A percentile compares a stretch with the other conserved stretches of the same genome.
Evolutionary conservation across 257 asterid species (phyloP).

Genomic region (Oldenlandia corymbosa): DNA sequence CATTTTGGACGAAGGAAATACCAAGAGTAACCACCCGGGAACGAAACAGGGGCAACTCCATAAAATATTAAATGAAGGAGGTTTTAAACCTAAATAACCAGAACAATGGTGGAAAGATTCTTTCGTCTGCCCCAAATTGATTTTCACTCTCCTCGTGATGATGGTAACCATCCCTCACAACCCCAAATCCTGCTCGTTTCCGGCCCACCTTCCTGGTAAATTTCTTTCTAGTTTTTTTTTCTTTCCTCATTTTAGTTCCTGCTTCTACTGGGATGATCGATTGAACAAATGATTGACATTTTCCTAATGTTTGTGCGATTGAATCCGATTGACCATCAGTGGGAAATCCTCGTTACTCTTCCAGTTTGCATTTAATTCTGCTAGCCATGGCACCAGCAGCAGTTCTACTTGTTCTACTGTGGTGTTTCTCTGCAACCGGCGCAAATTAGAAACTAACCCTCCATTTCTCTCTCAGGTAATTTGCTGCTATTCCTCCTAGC

Average conservation of each 20-base stretch:
- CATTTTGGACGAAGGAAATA: too few species aligned
- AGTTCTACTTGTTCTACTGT: constrained; percentile 13
- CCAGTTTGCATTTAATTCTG: constrained; percentile 75
- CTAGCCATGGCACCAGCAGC: constrained; percentile 25
- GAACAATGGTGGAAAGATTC: constrained; percentile 61
- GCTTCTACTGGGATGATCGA: background rate
- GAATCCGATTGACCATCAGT: constrained; percentile 23
- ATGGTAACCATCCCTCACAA: constrained; percentile 9
- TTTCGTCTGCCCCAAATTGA: constrained; percentile 27
- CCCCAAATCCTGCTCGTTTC: constrained; percentile 36
- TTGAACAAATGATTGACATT: background rate
- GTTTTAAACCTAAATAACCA: too few species aligned
- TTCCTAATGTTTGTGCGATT: background rate
- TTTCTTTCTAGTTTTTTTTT: background rate
- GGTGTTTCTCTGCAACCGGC: constrained; percentile 67
- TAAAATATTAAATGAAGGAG: too few species aligned
- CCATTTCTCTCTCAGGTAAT: constrained; percentile 78
- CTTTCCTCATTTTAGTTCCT: background rate
- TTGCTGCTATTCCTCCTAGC: background rate
- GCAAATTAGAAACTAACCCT: constrained; percentile 47
- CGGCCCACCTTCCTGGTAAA: constrained; percentile 67
- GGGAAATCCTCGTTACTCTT: constrained; percentile 89
- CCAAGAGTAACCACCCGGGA: too few species aligned
- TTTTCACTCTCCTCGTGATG: constrained; percentile 8
- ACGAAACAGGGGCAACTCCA: too few species aligned